Evolutionary conservation across 768 basidiomycete species (phyloP), one percentile per base, ranked within the genome.

Genomic region (Suillus spraguei): DNA sequence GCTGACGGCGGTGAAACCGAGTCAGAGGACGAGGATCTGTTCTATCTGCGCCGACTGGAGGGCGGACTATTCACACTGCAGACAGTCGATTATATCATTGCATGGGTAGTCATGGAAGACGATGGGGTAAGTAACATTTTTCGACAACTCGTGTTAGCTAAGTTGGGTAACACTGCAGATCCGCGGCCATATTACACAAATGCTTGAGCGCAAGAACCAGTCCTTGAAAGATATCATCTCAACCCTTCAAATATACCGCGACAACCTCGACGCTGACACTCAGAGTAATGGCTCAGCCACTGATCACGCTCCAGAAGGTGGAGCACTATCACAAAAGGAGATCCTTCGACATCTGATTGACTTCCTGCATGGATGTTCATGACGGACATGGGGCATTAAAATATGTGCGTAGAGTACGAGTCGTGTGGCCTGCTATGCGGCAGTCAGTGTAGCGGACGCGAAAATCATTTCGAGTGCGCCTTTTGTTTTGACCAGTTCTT

Each of bases 71-170:
- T 92, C 71, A 91, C 90, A 2, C 76, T 99, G 9, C 97, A 99
- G 70, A 94, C 89, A 20, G 85, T 94, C 46, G 97, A 99, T 74
- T 98, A 96, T 69, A 91, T 98, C 64, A 77, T 98, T 44, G 95
- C 92, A 6, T 99, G 97, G 97, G 77, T 98, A 33, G 84, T 87
- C 61, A 96, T 98, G 95, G 97, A 99, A 77, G 97, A 99, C 69
- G 97, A 99, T 69, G 97, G 97, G 42, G 97, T 97, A 78, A 62
- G 92, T 76, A 5, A 0, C 64, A 16, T 65, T 44, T 49, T 49
- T 50, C 22, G 35, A 42, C 41, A 55, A 64, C 20, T 22, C 32
- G 55, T 8, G 38, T 6, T 20, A 10, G 10, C 24, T 47, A 16
- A 24, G 24, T 7, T 13, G 35, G 33, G 24, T 41, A 44, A 36